Conservation (phyloP, 495 filamentous ascomycete species). For the Xylaria bambusicola region DNA sequence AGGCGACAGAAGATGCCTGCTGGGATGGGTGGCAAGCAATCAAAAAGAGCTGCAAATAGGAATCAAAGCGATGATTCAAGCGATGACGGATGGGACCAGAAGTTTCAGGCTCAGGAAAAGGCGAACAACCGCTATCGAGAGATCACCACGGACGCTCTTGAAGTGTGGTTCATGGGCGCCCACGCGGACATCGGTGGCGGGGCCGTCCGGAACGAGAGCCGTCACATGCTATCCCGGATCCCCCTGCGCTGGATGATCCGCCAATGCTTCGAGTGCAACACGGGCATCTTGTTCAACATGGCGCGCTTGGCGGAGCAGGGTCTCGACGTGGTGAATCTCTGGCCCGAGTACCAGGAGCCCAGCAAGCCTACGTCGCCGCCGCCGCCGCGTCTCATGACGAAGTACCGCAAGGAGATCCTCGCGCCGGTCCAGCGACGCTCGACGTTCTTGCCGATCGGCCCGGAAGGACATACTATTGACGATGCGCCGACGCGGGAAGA, state of each 20-base stretch:
- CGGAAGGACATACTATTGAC: slow-evolving; percentile 5
- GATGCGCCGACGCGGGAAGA: slow-evolving; percentile 4
- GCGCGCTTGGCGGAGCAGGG: slow-evolving; percentile 33
- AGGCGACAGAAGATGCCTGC: neutral
- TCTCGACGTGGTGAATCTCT: slow-evolving; percentile 36
- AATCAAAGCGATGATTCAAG: slow-evolving; percentile 3
- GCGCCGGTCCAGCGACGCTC: slow-evolving; percentile 1
- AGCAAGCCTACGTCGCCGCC: slow-evolving; percentile 26
- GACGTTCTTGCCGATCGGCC: slow-evolving; percentile 8
- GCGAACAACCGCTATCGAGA: slow-evolving; percentile 10
- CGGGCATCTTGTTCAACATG: slow-evolving; percentile 39
- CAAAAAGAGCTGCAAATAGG: neutral
- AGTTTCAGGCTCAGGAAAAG: slow-evolving; percentile 27
- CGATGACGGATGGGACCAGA: slow-evolving; percentile 14
- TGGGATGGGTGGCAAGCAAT: neutral
- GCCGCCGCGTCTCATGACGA: slow-evolving; percentile 22
- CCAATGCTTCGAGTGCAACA: slow-evolving; percentile 44
- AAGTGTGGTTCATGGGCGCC: slow-evolving; percentile 42
- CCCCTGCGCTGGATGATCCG: slow-evolving; percentile 46
- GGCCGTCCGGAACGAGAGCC: slow-evolving; percentile 31
- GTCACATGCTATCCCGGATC: slow-evolving; percentile 50
- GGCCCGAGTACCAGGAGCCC: slow-evolving; percentile 28
- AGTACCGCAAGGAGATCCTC: neutral
- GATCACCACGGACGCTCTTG: slow-evolving; percentile 32
- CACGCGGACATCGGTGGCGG: slow-evolving; percentile 42